phyloP scores from a whole-genome alignment of 2,329 filamentous ascomycete species.

The Dactylellina drechsleri region DNA sequence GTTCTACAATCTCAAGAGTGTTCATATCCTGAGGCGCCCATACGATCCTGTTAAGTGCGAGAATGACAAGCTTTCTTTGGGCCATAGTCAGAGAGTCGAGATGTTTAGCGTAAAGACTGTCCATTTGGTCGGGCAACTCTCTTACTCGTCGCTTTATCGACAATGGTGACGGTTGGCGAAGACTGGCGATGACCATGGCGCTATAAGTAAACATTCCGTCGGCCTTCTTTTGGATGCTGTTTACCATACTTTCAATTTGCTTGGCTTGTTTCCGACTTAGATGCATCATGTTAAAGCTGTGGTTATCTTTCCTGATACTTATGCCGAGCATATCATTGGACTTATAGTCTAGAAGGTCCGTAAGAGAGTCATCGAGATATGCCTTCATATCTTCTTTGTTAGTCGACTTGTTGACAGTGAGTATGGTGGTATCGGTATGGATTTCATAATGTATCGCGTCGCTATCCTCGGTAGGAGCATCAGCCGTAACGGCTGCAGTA shows the following conservation, averaged over 20 bases:
- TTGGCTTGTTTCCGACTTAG: constrained; percentile 18
- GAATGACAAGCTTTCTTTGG: constrained; percentile 27
- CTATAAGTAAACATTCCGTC: constrained; percentile 50
- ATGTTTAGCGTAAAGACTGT: constrained; percentile 35
- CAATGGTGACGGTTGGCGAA: constrained; percentile 35
- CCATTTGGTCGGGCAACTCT: constrained; percentile 42
- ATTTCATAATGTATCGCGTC: constrained; percentile 16
- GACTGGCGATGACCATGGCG: constrained; percentile 44
- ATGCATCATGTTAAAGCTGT: neutral
- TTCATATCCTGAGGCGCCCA: constrained; percentile 30
- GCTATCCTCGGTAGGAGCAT: neutral
- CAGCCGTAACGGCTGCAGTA: neutral
- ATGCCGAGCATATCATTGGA: neutral
- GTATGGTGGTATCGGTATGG: constrained; percentile 21
- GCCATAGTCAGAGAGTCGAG: constrained; percentile 35
- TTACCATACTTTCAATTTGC: constrained; percentile 35
- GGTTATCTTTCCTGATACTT: no score
- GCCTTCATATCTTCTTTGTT: constrained; percentile 42
- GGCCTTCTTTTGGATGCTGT: constrained; percentile 37
- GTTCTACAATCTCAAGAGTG: constrained; percentile 37
- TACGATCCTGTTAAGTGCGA: constrained; percentile 32
- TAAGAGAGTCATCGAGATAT: constrained; percentile 29
- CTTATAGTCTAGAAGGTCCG: constrained; percentile 27
- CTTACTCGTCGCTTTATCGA: constrained; percentile 39
- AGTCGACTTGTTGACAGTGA: constrained; percentile 30